phyloP scores from a whole-genome alignment of 2,329 filamentous ascomycete genomes.

The Fusarium robinianum region DNA sequence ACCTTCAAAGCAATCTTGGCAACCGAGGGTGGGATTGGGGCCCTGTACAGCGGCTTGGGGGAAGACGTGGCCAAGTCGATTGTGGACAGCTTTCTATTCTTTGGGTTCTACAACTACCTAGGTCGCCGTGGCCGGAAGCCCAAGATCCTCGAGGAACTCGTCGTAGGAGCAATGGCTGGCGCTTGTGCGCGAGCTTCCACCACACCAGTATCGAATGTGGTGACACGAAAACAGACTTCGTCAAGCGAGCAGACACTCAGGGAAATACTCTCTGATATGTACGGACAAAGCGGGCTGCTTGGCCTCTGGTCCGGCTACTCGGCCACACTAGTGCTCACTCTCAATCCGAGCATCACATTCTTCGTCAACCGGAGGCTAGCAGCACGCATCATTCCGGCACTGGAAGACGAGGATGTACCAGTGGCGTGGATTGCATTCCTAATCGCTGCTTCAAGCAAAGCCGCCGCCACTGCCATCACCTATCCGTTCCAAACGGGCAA shows the following conservation, averaged over 20 bases:
- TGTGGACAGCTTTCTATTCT: slow-evolving; percentile 83
- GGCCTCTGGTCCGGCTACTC: slow-evolving; percentile 92
- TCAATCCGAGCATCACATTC: slow-evolving; percentile 88
- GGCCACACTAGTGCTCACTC: slow-evolving; percentile 75
- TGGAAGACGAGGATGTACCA: slow-evolving; percentile 48
- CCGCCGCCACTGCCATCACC: slow-evolving; percentile 73
- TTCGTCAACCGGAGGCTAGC: slow-evolving; percentile 77
- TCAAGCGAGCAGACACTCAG: slow-evolving; percentile 47
- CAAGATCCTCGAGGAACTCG: slow-evolving; percentile 71
- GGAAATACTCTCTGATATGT: slow-evolving; percentile 67
- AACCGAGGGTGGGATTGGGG: slow-evolving; percentile 69
- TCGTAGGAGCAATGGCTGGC: slow-evolving; percentile 73
- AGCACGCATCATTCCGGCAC: slow-evolving; percentile 57
- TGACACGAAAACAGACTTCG: slow-evolving; percentile 79
- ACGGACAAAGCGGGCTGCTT: slow-evolving; percentile 67
- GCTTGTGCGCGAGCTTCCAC: slow-evolving; percentile 76
- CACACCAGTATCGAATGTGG: slow-evolving; percentile 80
- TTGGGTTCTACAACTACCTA: slow-evolving; percentile 72
- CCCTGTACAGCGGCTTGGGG: slow-evolving; percentile 70
- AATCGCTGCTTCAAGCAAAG: slow-evolving; percentile 77
- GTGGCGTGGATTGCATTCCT: slow-evolving; percentile 50
- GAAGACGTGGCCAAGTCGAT: slow-evolving; percentile 70
- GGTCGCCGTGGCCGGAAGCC: slow-evolving; percentile 51
- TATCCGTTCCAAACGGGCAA: slow-evolving; percentile 90
- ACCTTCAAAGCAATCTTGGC: slow-evolving; percentile 72